Percentiles rank a stretch among this genome's conserved stretches.
phyloP scores from a whole-genome alignment of 2,329 filamentous ascomycete species.

The Aspergillus sp. region DNA sequence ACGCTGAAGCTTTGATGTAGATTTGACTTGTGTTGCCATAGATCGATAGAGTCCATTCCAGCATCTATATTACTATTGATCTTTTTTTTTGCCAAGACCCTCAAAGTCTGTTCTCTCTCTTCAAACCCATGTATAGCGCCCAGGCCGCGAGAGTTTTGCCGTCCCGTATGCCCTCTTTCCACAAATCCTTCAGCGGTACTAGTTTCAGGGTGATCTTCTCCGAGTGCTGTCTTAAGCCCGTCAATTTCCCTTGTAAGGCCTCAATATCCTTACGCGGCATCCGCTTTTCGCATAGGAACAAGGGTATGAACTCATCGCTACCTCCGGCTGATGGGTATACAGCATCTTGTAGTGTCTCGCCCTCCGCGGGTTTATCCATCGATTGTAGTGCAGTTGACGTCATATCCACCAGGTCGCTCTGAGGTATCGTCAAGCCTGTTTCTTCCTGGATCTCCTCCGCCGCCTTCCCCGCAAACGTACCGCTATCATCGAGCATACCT shows the following conservation, averaged over 20 bases:
- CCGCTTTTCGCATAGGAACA: slow-evolving; percentile 57
- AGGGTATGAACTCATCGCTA: slow-evolving; percentile 59
- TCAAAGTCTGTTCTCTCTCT: slow-evolving; percentile 46
- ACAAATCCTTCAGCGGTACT: slow-evolving; percentile 51
- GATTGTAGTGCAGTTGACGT: slow-evolving; percentile 48
- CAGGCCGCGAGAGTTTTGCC: slow-evolving; percentile 57
- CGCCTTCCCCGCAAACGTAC: slow-evolving; percentile 55
- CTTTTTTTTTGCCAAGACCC: background rate
- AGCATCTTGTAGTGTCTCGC: slow-evolving; percentile 46
- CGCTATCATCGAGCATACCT: slow-evolving; percentile 59
- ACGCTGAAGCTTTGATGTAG: slow-evolving; percentile 29
- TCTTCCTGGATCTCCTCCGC: slow-evolving; percentile 60
- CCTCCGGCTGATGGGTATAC: slow-evolving; percentile 57
- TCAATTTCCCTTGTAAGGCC: slow-evolving; percentile 53
- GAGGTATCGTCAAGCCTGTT: slow-evolving; percentile 52
- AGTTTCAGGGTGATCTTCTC: slow-evolving; percentile 62
- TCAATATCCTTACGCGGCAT: slow-evolving; percentile 50
- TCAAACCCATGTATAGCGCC: slow-evolving; percentile 56
- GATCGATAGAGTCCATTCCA: slow-evolving; percentile 4
- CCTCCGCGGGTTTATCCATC: slow-evolving; percentile 16
- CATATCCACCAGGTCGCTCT: slow-evolving; percentile 54
- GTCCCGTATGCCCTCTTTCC: slow-evolving; percentile 56
- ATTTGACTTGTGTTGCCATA: background rate
- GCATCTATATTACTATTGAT: background rate
- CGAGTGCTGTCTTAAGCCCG: slow-evolving; percentile 54